phyloP scores from a whole-genome alignment of 2,329 filamentous ascomycete genomes.

The Trichoderma endophyticum region DNA sequence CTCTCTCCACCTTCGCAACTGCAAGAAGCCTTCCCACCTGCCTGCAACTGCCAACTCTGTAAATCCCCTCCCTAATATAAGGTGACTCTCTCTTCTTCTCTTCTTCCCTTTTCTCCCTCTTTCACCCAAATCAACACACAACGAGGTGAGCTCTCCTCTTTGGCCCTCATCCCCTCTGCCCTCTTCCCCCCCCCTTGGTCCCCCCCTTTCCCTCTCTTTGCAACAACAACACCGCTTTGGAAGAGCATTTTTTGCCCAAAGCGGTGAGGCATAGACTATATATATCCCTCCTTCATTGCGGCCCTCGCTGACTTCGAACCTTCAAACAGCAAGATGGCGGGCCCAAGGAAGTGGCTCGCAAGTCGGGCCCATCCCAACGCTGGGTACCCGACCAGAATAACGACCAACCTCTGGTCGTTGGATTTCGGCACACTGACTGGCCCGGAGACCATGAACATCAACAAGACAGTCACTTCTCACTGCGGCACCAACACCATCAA shows the following conservation, averaged over 20 bases:
- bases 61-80: not conserved
- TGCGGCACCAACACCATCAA: not conserved
- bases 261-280: not conserved
- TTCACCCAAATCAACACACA: not conserved
- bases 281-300: not conserved
- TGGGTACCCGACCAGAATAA: conserved; percentile 36
- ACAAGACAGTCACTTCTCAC: conserved; percentile 40
- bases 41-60: not conserved
- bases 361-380: not conserved
- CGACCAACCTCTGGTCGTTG: conserved; percentile 44
- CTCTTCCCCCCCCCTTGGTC: no score
- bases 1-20: not conserved
- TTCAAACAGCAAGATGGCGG: not conserved
- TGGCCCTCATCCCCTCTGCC: not conserved
- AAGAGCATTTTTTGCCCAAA: not conserved
- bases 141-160: not conserved
- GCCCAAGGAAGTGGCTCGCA: conserved; percentile 5
- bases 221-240: not conserved
- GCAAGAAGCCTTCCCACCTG: conserved; percentile 6
- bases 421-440: conserved; percentile 61
- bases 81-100: not conserved
- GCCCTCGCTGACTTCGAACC: not conserved
- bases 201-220: not conserved
- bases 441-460: conserved; percentile 55
- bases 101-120: not conserved